Evolutionary conservation across 306 rosid genomes (phyloP), one percentile per base, ranked within the genome.

Genomic region (Cucurbita moschata): DNA sequence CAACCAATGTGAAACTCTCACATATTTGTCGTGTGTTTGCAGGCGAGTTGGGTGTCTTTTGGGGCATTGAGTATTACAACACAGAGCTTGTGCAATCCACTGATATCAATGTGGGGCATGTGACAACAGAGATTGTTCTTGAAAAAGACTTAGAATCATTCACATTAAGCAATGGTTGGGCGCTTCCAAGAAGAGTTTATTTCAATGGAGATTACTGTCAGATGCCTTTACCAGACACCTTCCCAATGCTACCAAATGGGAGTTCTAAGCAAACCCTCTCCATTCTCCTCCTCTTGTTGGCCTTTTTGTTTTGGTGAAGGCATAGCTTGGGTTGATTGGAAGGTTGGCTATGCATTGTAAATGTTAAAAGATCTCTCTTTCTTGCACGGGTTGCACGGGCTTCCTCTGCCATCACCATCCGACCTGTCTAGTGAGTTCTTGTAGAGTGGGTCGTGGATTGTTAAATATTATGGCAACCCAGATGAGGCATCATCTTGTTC

Each of bases 101-200:
- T 40, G 49, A 75, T 62, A 76, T 80, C 38, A 11, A 57, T 12
- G 14, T 85, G 53, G 86, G 95, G 38, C 73, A 75, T 37, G 91
- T 87, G 74, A 73, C 85, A 19, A 83, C 98, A 60, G 86, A 90
- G 30, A 80, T 90, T 67, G 78, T 92, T 11, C 10, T 92, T 75
- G 73, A 72, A 51, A 92, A 92, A 77, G 86, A 90, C 77, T 26
- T 62, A 12, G 51, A 84, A 2, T 72, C 84, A 1, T 92, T 92
- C 79, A 90, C 96, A 52, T 66, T 92, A 13, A 78, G 82, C 21
- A 87, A 90, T 8, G 91, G 96, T 72, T 87, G 97, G 97, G 85
- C 80, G 7, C 79, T 92, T n/a, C 97, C 95, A 0, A 76, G 88
- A 77, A 86, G 92, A 77, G 61, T 92, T 75, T 92, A 92, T 55